Evolutionary conservation across 2,329 filamentous ascomycete species (phyloP).

Genomic region (Beauveria sp.): DNA sequence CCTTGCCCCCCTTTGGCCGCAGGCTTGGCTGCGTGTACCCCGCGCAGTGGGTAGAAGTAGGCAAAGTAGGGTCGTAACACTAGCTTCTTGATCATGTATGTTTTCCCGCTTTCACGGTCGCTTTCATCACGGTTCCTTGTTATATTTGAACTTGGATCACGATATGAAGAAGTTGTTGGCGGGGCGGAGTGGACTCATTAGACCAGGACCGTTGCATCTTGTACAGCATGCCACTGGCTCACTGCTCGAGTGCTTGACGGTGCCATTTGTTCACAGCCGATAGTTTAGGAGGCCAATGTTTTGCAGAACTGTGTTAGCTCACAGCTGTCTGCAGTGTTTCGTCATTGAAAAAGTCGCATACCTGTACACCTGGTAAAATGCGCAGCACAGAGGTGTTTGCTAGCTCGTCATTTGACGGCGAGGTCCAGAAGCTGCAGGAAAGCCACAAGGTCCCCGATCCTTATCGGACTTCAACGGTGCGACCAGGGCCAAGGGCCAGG

Average conservation of each 20-base stretch:
- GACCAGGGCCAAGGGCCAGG: not conserved
- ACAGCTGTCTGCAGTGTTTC: not conserved
- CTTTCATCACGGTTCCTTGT: not conserved
- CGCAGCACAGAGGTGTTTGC: not conserved
- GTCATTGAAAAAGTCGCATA: not conserved
- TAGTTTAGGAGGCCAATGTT: not conserved
- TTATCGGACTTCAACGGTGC: constrained; percentile 7
- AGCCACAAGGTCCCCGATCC: constrained; percentile 7
- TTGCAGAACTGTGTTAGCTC: not conserved
- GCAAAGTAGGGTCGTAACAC: not conserved
- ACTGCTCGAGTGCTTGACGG: not conserved
- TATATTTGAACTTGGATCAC: not conserved
- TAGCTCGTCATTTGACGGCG: not conserved
- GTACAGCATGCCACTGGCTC: not conserved
- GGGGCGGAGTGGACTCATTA: not conserved
- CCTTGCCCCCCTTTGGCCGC: no score
- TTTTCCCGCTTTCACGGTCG: not conserved
- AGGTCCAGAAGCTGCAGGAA: not conserved
- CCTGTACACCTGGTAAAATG: not conserved
- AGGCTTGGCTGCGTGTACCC: no score
- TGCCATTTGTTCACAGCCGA: no score
- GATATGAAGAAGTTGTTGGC: not conserved
- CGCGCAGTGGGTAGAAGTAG: no score
- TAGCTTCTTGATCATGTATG: not conserved
- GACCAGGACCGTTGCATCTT: constrained; percentile 1